These are phyloP conservation scores for Lathyrus oleraceus DNA, from an alignment of 306 rosid species.

Conservation along the genomic window DNA sequence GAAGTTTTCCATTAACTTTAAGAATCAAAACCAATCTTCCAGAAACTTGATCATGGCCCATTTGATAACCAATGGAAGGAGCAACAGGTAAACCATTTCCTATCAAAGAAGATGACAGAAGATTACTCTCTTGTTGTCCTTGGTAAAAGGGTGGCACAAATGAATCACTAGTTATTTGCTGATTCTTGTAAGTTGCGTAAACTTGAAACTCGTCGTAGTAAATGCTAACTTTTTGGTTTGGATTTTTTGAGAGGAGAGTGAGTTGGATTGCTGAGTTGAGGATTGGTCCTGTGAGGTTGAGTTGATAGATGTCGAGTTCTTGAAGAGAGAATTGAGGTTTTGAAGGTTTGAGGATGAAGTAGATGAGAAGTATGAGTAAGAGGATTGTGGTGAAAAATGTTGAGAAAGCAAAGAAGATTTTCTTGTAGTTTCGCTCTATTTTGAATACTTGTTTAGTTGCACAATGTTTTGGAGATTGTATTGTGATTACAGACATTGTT, in stretches of 20 bases:
- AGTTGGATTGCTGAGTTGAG: slow-evolving; percentile 87
- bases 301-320: slow-evolving; percentile 70
- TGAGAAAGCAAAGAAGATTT: slow-evolving; percentile 54
- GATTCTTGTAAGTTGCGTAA: slow-evolving; percentile 72
- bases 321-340: slow-evolving; percentile 79
- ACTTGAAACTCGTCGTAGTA: slow-evolving; percentile 76
- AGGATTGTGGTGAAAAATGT: slow-evolving; percentile 57
- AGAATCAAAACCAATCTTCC: slow-evolving; percentile 64
- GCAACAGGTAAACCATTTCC: slow-evolving; percentile 70
- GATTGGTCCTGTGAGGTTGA: slow-evolving; percentile 57
- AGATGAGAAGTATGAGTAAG: slow-evolving; percentile 52
- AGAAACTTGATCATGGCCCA: slow-evolving; percentile 66
- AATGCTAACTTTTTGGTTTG: slow-evolving; percentile 76
- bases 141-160: slow-evolving; percentile 84
- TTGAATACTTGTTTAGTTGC: slow-evolving; percentile 52
- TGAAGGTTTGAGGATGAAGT: slow-evolving; percentile 67
- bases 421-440: slow-evolving; percentile 59
- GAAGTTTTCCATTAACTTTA: slow-evolving; percentile 64
- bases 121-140: slow-evolving; percentile 58
- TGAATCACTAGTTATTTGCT: slow-evolving; percentile 66
- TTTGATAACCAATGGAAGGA: slow-evolving; percentile 73
- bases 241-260: slow-evolving; percentile 72
- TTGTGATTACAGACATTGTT: slow-evolving; percentile 63
- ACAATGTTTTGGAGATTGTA: slow-evolving; percentile 82
- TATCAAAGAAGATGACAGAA: slow-evolving; percentile 62